phyloP scores from a whole-genome alignment of 768 basidiomycete species.

The Tylopilus sp. region DNA sequence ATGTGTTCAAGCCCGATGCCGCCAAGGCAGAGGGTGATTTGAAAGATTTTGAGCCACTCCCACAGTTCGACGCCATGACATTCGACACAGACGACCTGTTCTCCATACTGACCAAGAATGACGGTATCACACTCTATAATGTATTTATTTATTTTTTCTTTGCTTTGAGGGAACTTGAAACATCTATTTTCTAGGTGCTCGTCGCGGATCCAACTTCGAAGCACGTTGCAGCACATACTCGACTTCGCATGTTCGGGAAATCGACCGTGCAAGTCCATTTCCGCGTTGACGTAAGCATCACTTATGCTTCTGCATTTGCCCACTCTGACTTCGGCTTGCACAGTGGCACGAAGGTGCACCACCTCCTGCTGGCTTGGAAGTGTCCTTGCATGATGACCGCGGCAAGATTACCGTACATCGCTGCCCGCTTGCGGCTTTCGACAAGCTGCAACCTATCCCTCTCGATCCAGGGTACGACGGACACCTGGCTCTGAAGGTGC shows the following conservation, averaged over 20 bases:
- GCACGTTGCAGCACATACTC: slow-evolving; percentile 5
- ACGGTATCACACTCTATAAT: slow-evolving; percentile 3
- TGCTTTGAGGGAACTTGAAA: not conserved
- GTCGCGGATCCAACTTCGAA: slow-evolving; percentile 10
- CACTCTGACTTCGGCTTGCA: not conserved
- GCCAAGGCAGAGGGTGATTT: not conserved
- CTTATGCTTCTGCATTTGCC: not conserved
- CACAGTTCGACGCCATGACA: not conserved
- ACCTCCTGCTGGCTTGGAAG: not conserved
- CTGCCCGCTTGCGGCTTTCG: not conserved
- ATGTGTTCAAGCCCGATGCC: not conserved
- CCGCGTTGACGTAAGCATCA: not conserved
- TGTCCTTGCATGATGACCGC: slow-evolving; percentile 5
- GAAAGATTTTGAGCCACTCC: not conserved
- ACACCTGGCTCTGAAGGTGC: slow-evolving; percentile 4
- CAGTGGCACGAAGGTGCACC: slow-evolving; percentile 3
- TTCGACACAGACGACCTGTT: slow-evolving; percentile 1
- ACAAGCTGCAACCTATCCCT: not conserved
- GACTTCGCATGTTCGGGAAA: slow-evolving; percentile 6
- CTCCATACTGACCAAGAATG: not conserved
- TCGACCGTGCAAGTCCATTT: not conserved
- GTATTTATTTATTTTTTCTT: not conserved
- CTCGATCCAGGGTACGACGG: slow-evolving; percentile 3
- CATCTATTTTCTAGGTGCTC: not conserved
- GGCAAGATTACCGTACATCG: not conserved